Base-by-base conservation (phyloP, 192 early-diverging fungal species). In the Gamsiella multidivaricata region DNA sequence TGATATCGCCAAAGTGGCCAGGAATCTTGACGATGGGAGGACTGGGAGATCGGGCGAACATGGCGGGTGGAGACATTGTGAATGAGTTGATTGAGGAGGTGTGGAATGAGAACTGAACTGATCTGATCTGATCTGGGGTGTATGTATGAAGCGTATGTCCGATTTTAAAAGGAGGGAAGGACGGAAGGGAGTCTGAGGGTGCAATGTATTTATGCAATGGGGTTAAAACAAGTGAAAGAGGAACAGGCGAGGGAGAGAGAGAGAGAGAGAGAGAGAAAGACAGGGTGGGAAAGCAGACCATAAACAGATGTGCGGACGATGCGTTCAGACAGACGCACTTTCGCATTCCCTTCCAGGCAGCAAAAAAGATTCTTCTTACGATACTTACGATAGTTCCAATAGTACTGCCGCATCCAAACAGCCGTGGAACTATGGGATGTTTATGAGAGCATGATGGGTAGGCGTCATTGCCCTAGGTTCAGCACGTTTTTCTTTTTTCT, bases 1-100 rank as follows among this genome's bases (percentile, higher is more conserved):
- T 83, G 54, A 80, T 75, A 41, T 81, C 82, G n/a, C 80, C 82
- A 69, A 81, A 84, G 37, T 84, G 72, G 34, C 74, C 72, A 26
- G 82, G 82, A 54, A 83, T 81, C 63, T 31, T 57, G 26, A 65
- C 34, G 28, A 76, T 69, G 3, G 73, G 53, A 18, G 74, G 74
- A 20, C 57, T 64, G n/a, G 61, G 74, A 8, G 74, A 15, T 5
- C 66, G 65, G 25, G 46, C 52, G 46, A 78, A 78, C 74, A 78
- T 78, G 51, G 65, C 53, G 23, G 74, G 74, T 20, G 45, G 46
- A 28, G 66, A 45, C 74, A 78, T 78, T 49, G 43, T 41, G 39
- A 25, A 10, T 9, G 58, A 5, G 6, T 18, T 45, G 25, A 18
- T 15, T 28, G n/a, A 49, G 46, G n/a, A 20, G 46, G n/a, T 5